Percentiles rank a stretch among this genome's conserved stretches.
Conservation (phyloP, 2,329 filamentous ascomycete species). For the Fusarium dimerum region DNA sequence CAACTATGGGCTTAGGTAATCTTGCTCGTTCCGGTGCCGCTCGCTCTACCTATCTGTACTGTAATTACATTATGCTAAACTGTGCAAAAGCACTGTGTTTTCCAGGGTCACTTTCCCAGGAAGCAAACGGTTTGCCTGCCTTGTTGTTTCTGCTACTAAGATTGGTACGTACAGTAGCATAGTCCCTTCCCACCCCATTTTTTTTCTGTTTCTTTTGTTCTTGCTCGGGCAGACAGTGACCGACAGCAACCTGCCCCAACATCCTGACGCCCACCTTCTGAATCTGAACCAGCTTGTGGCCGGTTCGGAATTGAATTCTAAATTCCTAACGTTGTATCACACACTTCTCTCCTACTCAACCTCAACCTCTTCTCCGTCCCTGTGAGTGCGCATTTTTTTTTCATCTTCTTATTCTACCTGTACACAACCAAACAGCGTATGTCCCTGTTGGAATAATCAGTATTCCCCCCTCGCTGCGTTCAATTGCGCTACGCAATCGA, state of each 20-base stretch:
- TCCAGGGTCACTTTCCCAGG: neutral
- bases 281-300: slow-evolving; percentile 1
- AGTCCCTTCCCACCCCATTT: too few species aligned
- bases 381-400: too few species aligned
- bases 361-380: too few species aligned
- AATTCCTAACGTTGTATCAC: too few species aligned
- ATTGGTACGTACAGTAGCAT: too few species aligned
- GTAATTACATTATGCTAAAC: too few species aligned
- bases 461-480: neutral
- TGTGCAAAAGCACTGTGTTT: neutral
- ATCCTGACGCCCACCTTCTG: slow-evolving; percentile 15
- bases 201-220: slow-evolving; percentile 1
- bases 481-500: neutral
- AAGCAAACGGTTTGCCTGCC: too few species aligned
- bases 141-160: too few species aligned
- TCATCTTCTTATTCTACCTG: too few species aligned
- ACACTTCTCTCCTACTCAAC: too few species aligned
- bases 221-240: slow-evolving; percentile 22
- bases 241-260: slow-evolving; percentile 22
- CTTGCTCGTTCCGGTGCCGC: neutral
- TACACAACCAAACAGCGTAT: neutral
- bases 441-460: neutral
- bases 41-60: neutral
- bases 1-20: neutral
- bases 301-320: neutral